Evolutionary conservation across 805 yeast genomes (phyloP).

Genomic region (Jamesozyma hellenica): DNA sequence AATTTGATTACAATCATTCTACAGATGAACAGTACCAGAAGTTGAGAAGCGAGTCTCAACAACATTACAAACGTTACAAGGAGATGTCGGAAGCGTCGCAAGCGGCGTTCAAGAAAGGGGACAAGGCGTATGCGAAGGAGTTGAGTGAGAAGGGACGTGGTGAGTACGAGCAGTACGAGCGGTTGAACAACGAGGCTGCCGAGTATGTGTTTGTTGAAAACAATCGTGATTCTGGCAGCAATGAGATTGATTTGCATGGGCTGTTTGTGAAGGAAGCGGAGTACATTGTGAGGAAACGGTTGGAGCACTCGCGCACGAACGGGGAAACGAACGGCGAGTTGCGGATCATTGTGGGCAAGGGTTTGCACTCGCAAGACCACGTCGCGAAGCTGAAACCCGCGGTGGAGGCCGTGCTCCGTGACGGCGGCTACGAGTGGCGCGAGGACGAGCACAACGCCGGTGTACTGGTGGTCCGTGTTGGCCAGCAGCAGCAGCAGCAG

Average conservation of each 20-base stretch:
- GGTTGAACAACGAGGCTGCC: slow-evolving; percentile 72
- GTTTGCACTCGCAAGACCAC: slow-evolving; percentile 71
- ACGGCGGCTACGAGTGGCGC: slow-evolving; percentile 49
- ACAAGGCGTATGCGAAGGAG: slow-evolving; percentile 61
- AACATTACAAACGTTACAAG: slow-evolving; percentile 47
- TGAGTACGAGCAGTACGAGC: slow-evolving; percentile 51
- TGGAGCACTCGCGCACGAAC: slow-evolving; percentile 49
- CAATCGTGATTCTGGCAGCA: slow-evolving; percentile 72
- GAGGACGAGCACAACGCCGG: slow-evolving; percentile 71
- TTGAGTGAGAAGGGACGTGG: slow-evolving; percentile 60
- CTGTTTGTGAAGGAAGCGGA: slow-evolving; percentile 82
- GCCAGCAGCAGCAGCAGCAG: slow-evolving; percentile 7
- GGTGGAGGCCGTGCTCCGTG: slow-evolving; percentile 62
- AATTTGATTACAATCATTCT: slow-evolving; percentile 62
- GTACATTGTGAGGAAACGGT: slow-evolving; percentile 61
- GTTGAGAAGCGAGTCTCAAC: slow-evolving; percentile 58
- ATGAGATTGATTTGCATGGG: slow-evolving; percentile 92
- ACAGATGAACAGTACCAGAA: slow-evolving; percentile 53
- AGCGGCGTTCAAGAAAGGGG: slow-evolving; percentile 64
- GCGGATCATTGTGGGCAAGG: slow-evolving; percentile 88
- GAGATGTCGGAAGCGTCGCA: slow-evolving; percentile 60
- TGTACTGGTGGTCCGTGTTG: slow-evolving; percentile 46
- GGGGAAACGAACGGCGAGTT: slow-evolving; percentile 44
- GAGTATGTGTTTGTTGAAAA: slow-evolving; percentile 80
- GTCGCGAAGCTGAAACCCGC: slow-evolving; percentile 88